Conservation (phyloP, 129 eudicot genomes). For the Chrysanthemum lavandulifolium region DNA sequence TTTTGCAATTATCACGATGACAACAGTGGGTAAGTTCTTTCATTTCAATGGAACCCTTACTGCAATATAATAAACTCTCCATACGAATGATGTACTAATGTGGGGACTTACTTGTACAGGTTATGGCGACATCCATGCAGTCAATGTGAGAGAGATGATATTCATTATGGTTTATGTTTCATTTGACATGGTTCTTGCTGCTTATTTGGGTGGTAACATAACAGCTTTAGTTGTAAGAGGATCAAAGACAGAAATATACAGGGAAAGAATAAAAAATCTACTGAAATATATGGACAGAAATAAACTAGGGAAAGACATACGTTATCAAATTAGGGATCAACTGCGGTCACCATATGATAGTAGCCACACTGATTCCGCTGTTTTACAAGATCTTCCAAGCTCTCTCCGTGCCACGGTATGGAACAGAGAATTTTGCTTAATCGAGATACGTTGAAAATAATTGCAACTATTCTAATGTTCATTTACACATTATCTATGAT, state of each 20-base stretch:
- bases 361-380: background rate
- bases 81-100: background rate
- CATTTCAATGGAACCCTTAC: background rate
- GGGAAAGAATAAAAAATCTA: constrained; percentile 71
- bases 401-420: background rate
- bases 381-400: background rate
- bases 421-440: too few species aligned
- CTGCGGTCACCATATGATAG: background rate
- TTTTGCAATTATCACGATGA: constrained; percentile 76
- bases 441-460: too few species aligned
- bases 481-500: background rate
- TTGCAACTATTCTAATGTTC: background rate
- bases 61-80: background rate
- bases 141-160: constrained; percentile 78
- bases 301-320: constrained; percentile 36
- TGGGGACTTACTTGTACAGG: constrained; percentile 38
- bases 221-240: constrained; percentile 81
- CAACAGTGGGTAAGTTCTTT: constrained; percentile 61
- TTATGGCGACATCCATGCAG: constrained; percentile 84
- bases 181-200: constrained; percentile 77
- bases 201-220: constrained; percentile 82
- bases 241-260: constrained; percentile 65
- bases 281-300: constrained; percentile 69
- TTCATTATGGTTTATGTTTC: constrained; percentile 76
- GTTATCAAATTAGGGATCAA: background rate